A percentile compares a stretch with the other conserved stretches of the same genome.
Conservation (phyloP, 331 rosid genomes). For the Quercus phellos region DNA sequence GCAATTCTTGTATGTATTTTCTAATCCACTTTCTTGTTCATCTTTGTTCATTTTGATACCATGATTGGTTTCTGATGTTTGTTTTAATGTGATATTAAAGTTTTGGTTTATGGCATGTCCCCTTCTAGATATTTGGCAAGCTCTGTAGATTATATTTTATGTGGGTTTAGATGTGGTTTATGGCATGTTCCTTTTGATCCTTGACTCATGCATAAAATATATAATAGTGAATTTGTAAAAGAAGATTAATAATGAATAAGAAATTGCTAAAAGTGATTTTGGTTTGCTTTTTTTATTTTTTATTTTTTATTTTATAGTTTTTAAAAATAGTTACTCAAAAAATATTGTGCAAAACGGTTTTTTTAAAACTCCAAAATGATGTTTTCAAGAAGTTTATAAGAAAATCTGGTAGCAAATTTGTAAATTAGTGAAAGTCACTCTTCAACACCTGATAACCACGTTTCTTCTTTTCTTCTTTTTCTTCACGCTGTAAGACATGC, state of each 20-base stretch:
- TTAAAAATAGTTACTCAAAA: no score
- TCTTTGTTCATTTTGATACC: not conserved
- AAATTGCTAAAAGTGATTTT: not conserved
- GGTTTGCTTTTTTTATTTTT: no score
- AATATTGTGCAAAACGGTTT: no score
- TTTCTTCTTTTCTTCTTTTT: no score
- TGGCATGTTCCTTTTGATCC: not conserved
- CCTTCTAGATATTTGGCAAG: not conserved
- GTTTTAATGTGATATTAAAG: not conserved
- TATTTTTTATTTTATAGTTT: no score
- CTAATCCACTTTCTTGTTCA: not conserved
- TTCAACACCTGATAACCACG: no score
- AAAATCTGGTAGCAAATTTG: no score
- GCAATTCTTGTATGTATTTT: slow-evolving; percentile 29
- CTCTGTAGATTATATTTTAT: not conserved
- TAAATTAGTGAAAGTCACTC: no score
- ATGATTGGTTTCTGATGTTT: not conserved
- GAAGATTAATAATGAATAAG: not conserved
- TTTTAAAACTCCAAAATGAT: no score
- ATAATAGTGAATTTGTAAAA: not conserved
- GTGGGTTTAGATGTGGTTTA: not conserved
- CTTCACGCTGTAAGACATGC: no score
- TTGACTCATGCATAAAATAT: not conserved
- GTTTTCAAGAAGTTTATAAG: no score
- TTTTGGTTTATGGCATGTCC: not conserved